Base-by-base conservation (phyloP, 1,284 basidiomycete species). In the Puccinia triticina region DNA sequence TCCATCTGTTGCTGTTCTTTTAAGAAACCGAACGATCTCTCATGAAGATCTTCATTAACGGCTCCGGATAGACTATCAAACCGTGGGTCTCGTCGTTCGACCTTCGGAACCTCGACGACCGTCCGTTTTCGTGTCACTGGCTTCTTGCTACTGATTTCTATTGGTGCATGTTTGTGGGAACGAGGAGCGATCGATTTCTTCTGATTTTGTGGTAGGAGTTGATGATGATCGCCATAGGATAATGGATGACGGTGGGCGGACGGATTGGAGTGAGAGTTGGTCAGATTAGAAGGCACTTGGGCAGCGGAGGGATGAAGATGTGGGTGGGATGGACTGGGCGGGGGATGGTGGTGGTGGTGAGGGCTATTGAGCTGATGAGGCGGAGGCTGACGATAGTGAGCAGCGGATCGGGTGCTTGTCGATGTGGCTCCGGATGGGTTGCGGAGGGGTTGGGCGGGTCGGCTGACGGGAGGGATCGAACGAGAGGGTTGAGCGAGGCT, bases 21-120 rank as follows among this genome's bases (percentile, higher is more conserved):
- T 14, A 73, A 73, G 29, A 73, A 73, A 34, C 16, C 46, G 37
- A 59, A 73, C 0, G 78, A 81, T 61, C 43, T 11, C 64, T 59
- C 37, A 55, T 73, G 46, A 5, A 81, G 34, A 1, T 57, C 53
- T 32, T 50, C 21, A 81, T 81, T 67, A 1, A 81, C 26, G 1
- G 69, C 23, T 18, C 78, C 78, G 21, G 78, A 81, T 40, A 81
- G 32, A 18, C 50, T 40, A 57, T 81, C 78, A 32, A 81, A 81
- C 14, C 67, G 21, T 64, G 78, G 78, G 59, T 81, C 78, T 21
- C 78, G 67, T 23, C 67, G 8, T 64, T 81, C 78, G 12, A 73
- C 40, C 43, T 73, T 72, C 14, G 69, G 78, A 1, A 73, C 57
- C n/a, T 34, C n/a, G 2, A 81, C 69, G 16, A 81, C 57, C 46